A percentile compares a stretch with the other conserved stretches of the same genome.
Conservation (phyloP, 352 stramenopile species). For the Elongisporangium senticosum region DNA sequence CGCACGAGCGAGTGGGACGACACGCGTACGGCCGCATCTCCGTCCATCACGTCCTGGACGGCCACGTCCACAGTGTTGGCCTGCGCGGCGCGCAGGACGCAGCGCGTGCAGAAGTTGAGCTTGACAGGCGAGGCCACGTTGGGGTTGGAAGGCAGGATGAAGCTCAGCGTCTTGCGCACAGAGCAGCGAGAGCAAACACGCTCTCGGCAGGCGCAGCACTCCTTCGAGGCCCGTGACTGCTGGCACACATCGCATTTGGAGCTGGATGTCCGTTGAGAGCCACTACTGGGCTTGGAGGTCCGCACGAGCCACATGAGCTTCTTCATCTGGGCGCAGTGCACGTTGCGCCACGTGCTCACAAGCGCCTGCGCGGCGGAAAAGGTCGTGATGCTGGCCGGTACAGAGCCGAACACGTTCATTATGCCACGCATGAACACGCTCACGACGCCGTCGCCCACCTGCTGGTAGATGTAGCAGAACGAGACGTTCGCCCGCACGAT, state of each 20-base stretch:
- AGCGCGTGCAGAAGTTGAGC: conserved; percentile 26
- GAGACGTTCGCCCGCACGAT: conserved; percentile 28
- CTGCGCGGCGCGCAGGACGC: conserved; percentile 21
- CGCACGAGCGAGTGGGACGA: not conserved
- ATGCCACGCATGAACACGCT: conserved; percentile 36
- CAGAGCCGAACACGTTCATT: conserved; percentile 10
- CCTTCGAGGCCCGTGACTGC: not conserved
- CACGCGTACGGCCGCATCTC: not conserved
- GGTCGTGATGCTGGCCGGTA: not conserved
- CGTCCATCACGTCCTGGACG: conserved; percentile 16
- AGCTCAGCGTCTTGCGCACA: conserved; percentile 4
- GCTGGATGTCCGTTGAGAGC: not conserved
- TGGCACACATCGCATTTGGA: not conserved
- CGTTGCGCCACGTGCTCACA: conserved; percentile 4
- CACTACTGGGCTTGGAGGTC: not conserved
- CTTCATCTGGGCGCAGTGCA: conserved; percentile 2
- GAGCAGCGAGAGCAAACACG: not conserved
- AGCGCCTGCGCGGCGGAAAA: not conserved
- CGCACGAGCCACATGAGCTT: not conserved
- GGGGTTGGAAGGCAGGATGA: conserved; percentile 19
- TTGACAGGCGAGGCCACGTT: conserved; percentile 15
- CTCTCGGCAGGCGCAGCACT: not conserved
- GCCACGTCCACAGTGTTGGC: conserved; percentile 27
- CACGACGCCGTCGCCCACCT: conserved; percentile 15
- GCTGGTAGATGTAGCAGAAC: conserved; percentile 23